These are phyloP conservation scores for Ophiostoma sp. DNA, from an alignment of 2,329 filamentous ascomycete species.

Conservation along the genomic window DNA sequence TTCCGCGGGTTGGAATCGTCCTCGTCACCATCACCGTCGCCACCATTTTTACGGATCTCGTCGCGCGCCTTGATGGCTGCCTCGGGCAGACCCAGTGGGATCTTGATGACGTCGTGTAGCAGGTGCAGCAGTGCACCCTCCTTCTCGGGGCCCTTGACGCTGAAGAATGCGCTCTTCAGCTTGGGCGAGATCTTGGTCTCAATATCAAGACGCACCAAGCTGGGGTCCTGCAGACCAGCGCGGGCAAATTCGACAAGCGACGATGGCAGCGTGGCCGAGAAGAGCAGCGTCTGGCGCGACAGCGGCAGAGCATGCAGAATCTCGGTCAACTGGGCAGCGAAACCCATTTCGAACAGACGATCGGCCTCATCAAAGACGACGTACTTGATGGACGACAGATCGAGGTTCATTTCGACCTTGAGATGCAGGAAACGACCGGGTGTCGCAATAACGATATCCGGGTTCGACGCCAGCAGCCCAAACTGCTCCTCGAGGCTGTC, in stretches of 20 bases:
- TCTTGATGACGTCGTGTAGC: constrained; percentile 86
- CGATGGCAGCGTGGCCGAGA: constrained; percentile 92
- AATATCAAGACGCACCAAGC: constrained; percentile 83
- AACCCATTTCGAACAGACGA: constrained; percentile 97
- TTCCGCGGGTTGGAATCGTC: constrained; percentile 65
- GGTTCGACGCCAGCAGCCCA: constrained; percentile 86
- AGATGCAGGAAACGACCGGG: constrained; percentile 94
- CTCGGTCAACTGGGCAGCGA: constrained; percentile 87
- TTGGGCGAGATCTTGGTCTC: constrained; percentile 97
- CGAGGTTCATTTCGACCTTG: constrained; percentile 93
- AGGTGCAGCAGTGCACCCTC: constrained; percentile 89
- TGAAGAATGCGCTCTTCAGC: constrained; percentile 93
- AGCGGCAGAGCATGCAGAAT: constrained; percentile 85
- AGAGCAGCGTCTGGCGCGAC: constrained; percentile 85
- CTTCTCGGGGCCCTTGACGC: constrained; percentile 87
- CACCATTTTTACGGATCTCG: background rate
- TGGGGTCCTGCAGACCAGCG: constrained; percentile 89
- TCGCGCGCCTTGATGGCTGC: constrained; percentile 49
- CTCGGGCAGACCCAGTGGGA: constrained; percentile 69
- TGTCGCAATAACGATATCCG: constrained; percentile 95
- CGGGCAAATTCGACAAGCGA: constrained; percentile 94
- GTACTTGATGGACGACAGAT: constrained; percentile 87
- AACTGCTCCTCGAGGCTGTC: constrained; percentile 97
- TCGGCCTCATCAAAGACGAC: constrained; percentile 98
- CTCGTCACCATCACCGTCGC: constrained; percentile 20